A percentile compares a stretch with the other conserved stretches of the same genome.
These are phyloP conservation scores for Podospora conica DNA, from an alignment of 495 filamentous ascomycete genomes.

Conservation along the genomic window DNA sequence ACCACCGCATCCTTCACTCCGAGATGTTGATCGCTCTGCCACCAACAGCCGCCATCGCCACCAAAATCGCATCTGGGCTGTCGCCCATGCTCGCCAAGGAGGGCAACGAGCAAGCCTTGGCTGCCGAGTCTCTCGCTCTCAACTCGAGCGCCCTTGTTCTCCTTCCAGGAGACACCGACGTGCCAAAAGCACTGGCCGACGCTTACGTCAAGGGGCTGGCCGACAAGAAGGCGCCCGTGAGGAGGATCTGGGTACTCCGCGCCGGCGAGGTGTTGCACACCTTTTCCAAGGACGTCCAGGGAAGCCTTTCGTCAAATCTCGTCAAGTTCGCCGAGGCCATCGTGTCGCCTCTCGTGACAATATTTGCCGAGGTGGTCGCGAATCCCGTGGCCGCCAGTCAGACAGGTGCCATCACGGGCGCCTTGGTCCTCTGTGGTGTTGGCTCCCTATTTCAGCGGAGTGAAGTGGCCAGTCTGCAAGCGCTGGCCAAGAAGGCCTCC, in stretches of 20 bases:
- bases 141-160: slow-evolving; percentile 53
- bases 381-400: slow-evolving; percentile 74
- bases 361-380: slow-evolving; percentile 65
- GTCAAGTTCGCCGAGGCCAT: slow-evolving; percentile 54
- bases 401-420: slow-evolving; percentile 65
- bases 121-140: slow-evolving; percentile 66
- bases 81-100: slow-evolving; percentile 65
- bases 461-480: slow-evolving; percentile 36
- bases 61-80: slow-evolving; percentile 60
- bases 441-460: slow-evolving; percentile 39
- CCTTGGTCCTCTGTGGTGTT: slow-evolving; percentile 66
- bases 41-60: slow-evolving; percentile 48
- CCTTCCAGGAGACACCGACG: slow-evolving; percentile 49
- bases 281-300: slow-evolving; percentile 37
- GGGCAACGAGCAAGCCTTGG: slow-evolving; percentile 74
- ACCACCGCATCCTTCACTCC: slow-evolving; percentile 73
- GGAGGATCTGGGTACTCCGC: slow-evolving; percentile 73
- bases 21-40: slow-evolving; percentile 66
- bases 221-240: slow-evolving; percentile 74
- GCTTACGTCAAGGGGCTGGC: slow-evolving; percentile 71
- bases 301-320: slow-evolving; percentile 36
- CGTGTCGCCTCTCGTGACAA: slow-evolving; percentile 60
- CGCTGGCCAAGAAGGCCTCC: slow-evolving; percentile 50
- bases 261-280: slow-evolving; percentile 67
- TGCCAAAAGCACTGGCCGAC: slow-evolving; percentile 59